These are phyloP conservation scores for Saksenaea oblongispora DNA, from an alignment of 371 early-diverging fungal genomes.

Conservation along the genomic window DNA sequence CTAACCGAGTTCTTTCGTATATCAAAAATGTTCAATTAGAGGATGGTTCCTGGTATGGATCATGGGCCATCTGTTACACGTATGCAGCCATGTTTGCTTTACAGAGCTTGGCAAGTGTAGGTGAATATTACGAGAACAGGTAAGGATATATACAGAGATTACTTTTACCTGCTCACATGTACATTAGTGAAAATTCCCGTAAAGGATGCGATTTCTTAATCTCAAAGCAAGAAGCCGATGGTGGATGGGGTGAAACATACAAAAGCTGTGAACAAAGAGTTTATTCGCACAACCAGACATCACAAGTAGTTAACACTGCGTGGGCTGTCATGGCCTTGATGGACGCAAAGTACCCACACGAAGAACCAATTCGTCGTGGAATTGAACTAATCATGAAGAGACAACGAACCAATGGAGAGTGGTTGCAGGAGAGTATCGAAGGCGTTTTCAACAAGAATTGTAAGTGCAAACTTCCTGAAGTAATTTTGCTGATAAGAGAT, in stretches of 20 bases:
- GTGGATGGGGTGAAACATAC: slow-evolving; percentile 98
- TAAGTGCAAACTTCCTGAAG: slow-evolving; percentile 17
- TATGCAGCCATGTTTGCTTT: slow-evolving; percentile 96
- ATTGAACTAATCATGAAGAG: slow-evolving; percentile 81
- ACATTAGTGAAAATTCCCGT: slow-evolving; percentile 34
- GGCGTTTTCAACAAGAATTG: slow-evolving; percentile 97
- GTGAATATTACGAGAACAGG: slow-evolving; percentile 80
- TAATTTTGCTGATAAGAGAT: not conserved
- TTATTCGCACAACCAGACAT: slow-evolving; percentile 64
- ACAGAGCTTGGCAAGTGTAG: slow-evolving; percentile 83
- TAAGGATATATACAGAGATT: slow-evolving; percentile 23
- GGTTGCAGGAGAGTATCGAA: slow-evolving; percentile 96
- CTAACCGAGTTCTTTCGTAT: slow-evolving; percentile 69
- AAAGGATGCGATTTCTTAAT: slow-evolving; percentile 85
- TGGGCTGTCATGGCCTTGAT: slow-evolving; percentile 88
- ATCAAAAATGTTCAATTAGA: slow-evolving; percentile 71
- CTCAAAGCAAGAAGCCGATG: slow-evolving; percentile 84
- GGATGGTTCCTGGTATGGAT: slow-evolving; percentile 95
- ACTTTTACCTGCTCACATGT: not conserved
- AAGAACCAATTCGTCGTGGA: slow-evolving; percentile 75
- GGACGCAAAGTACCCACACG: slow-evolving; percentile 86
- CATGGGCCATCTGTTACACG: slow-evolving; percentile 97
- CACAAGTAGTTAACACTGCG: slow-evolving; percentile 93
- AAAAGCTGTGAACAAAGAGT: slow-evolving; percentile 78
- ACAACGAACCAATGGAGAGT: slow-evolving; percentile 90